Evolutionary conservation across 345 rosid genomes (phyloP), one percentile per base, ranked within the genome.

Genomic region (Syzygium oleosum): DNA sequence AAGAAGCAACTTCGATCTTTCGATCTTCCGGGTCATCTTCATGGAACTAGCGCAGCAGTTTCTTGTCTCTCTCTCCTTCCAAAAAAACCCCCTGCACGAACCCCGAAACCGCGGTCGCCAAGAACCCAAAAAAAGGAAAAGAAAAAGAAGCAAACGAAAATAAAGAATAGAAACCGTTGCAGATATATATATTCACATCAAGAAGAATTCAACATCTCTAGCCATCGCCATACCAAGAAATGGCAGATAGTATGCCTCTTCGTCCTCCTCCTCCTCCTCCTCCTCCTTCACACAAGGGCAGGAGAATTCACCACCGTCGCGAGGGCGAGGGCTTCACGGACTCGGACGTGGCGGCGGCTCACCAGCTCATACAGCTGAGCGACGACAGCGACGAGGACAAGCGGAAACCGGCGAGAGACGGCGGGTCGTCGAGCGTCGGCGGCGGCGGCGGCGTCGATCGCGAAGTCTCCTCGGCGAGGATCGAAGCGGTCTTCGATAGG

Each of bases 311-410:
- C 16, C 17, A 14, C 31, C 29, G 12, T 14, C 25, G 51, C 83
- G 49, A 21, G 14, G 83, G 49, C 83, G 22, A 38, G 27, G 49
- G 49, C 14, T 34, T 73, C 49, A 73, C 91, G 19, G 91, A 90
- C 85, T 85, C 85, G 19, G 94, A 92, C 51, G 78, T 90, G 91
- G 92, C 85, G 14, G 92, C 86, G 21, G 94, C 91, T 38, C 90
- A 88, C 73, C 94, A 88, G 85, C 91, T 93, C 34, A 88, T 92
- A 89, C 92, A 89, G 68, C 85, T 92, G 5, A 93, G 93, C 90
- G 92, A 90, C 52, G 94, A 93, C 15, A 90, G 79, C 84, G 89
- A 17, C 85, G 83, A 84, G 61, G 61, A 84, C 86, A 12, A 52
- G 84, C n/a, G 85, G 52, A 3, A 56, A 61, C 27, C 88, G 25